phyloP scores from a whole-genome alignment of 176 grass and related monocot species.

The Oryza punctata region DNA sequence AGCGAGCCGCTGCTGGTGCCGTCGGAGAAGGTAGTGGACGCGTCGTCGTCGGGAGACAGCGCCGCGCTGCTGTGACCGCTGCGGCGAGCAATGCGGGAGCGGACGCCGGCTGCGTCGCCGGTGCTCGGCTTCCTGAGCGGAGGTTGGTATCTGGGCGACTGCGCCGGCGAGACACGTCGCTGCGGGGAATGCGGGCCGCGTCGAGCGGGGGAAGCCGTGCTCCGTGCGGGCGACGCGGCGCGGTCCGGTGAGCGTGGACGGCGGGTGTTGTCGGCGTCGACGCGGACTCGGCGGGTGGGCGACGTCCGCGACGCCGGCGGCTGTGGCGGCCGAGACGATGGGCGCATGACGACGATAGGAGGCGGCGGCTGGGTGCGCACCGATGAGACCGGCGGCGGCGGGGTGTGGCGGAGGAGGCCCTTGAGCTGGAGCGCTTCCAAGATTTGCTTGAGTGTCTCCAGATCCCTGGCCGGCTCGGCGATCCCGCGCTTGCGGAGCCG shows the following conservation, averaged over 20 bases:
- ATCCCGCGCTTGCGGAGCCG: conserved; percentile 89
- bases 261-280: conserved; percentile 8
- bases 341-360: conserved; percentile 80
- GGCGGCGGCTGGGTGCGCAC: conserved; percentile 19
- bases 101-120: conserved; percentile 30
- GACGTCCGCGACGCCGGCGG: background rate
- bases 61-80: background rate
- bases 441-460: conserved; percentile 93
- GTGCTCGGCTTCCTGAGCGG: conserved; percentile 20
- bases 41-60: conserved; percentile 51
- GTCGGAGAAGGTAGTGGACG: conserved; percentile 59
- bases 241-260: conserved; percentile 42
- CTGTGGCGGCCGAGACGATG: conserved; percentile 26
- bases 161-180: conserved; percentile 40
- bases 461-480: conserved; percentile 66
- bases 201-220: conserved; percentile 50
- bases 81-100: conserved; percentile 43
- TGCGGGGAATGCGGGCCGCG: conserved; percentile 47
- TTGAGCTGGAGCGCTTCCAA: conserved; percentile 90
- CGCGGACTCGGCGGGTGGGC: background rate
- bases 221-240: conserved; percentile 25
- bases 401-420: conserved; percentile 65
- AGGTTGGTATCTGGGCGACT: conserved; percentile 45
- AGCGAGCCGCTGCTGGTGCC: conserved; percentile 54
- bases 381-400: background rate